These are phyloP conservation scores for Capsicum chinense DNA, from an alignment of 257 asterid species.

Conservation along the genomic window DNA sequence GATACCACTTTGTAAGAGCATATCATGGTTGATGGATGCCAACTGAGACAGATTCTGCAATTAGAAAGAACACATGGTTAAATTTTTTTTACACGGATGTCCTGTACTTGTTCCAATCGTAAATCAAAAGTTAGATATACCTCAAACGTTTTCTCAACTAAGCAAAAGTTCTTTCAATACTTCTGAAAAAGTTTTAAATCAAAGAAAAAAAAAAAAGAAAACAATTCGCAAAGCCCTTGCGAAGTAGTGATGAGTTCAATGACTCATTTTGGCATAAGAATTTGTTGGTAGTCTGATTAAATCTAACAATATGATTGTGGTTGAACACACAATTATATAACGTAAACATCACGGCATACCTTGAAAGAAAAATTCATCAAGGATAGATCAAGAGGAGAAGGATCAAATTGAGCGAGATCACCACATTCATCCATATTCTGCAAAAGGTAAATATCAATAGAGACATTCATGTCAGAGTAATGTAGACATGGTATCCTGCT, in stretches of 20 bases:
- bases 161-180: not conserved
- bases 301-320: constrained; percentile 9
- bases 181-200: not conserved
- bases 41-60: constrained; percentile 89
- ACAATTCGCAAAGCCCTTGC: not conserved
- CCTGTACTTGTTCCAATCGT: not conserved
- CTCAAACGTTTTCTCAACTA: not conserved
- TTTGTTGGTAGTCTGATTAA: not conserved
- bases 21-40: constrained; percentile 88
- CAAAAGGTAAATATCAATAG: constrained; percentile 35
- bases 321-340: not conserved
- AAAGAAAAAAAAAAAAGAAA: not conserved
- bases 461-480: constrained; percentile 28
- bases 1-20: constrained; percentile 76
- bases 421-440: constrained; percentile 88
- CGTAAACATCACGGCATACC: constrained; percentile 46
- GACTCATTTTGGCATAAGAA: not conserved
- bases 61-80: constrained; percentile 2
- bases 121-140: constrained; percentile 13
- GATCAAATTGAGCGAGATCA: constrained; percentile 73
- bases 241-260: constrained; percentile 25
- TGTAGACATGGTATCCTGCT: not conserved
- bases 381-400: constrained; percentile 81
- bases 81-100: not conserved
- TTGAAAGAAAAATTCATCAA: constrained; percentile 88